These are phyloP conservation scores for Sutorius australiensis DNA, from an alignment of 768 basidiomycete species.

Conservation along the genomic window DNA sequence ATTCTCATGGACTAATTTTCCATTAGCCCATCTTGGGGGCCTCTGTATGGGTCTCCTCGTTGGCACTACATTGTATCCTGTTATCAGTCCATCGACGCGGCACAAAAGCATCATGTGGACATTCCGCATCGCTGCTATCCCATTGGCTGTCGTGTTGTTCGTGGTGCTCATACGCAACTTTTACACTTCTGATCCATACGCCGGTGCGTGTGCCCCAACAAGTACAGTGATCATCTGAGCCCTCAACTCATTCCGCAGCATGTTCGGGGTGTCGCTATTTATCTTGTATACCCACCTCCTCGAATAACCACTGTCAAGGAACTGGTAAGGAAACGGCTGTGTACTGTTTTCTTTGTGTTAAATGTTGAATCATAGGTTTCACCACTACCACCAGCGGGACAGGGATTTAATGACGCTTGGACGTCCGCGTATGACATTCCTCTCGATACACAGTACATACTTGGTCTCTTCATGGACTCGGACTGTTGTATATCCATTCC, in stretches of 20 bases:
- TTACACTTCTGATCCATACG: slow-evolving; percentile 82
- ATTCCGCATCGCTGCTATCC: slow-evolving; percentile 69
- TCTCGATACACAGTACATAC: slow-evolving; percentile 1
- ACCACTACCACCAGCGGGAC: slow-evolving; percentile 30
- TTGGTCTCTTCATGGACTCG: slow-evolving; percentile 5
- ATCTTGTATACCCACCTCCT: slow-evolving; percentile 78
- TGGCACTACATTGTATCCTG: slow-evolving; percentile 82
- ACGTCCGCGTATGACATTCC: background rate
- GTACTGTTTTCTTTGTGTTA: background rate
- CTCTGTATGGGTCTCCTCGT: slow-evolving; percentile 81
- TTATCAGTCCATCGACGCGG: slow-evolving; percentile 75
- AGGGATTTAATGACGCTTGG: slow-evolving; percentile 20
- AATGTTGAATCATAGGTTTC: slow-evolving; percentile 18
- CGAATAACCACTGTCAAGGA: slow-evolving; percentile 65
- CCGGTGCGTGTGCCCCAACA: slow-evolving; percentile 45
- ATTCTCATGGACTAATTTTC: background rate
- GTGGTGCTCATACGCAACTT: slow-evolving; percentile 85
- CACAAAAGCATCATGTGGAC: slow-evolving; percentile 71
- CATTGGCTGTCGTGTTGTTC: slow-evolving; percentile 73
- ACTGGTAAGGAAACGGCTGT: slow-evolving; percentile 28
- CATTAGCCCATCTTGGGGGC: slow-evolving; percentile 80
- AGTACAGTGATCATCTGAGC: background rate
- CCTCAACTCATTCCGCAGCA: slow-evolving; percentile 40
- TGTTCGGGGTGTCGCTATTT: slow-evolving; percentile 87
- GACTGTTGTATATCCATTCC: background rate